Percentiles rank a stretch among this genome's conserved stretches.
phyloP scores from a whole-genome alignment of 805 yeast genomes.

The Sugiyamaella americana region DNA sequence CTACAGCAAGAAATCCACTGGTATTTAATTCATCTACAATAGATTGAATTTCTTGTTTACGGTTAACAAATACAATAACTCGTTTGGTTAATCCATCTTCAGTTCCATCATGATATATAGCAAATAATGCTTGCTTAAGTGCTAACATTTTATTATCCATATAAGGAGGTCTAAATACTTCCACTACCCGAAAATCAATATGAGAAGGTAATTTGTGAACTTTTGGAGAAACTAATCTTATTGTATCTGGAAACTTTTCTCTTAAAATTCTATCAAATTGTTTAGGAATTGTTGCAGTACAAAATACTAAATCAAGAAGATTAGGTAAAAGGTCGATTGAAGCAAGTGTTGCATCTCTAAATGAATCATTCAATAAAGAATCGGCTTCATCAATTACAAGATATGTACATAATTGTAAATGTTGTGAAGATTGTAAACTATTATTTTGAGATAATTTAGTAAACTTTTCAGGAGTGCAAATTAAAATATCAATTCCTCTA shows the following conservation, averaged over 20 bases:
- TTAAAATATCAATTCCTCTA: constrained; percentile 62
- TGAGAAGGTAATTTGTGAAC: constrained; percentile 79
- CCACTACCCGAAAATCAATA: constrained; percentile 66
- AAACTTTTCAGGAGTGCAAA: constrained; percentile 81
- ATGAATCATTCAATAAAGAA: constrained; percentile 77
- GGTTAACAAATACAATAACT: constrained; percentile 78
- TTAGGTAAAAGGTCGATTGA: constrained; percentile 47
- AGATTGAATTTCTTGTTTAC: constrained; percentile 53
- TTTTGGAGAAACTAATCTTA: constrained; percentile 68
- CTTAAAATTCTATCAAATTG: constrained; percentile 60
- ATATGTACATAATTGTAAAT: constrained; percentile 44
- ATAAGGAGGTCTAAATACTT: constrained; percentile 72
- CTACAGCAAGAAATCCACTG: constrained; percentile 54
- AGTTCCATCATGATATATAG: constrained; percentile 76
- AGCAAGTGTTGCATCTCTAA: constrained; percentile 57
- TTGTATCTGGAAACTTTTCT: constrained; percentile 56
- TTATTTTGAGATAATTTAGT: constrained; percentile 30
- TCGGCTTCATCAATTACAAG: constrained; percentile 92
- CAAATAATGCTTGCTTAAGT: constrained; percentile 79
- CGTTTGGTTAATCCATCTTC: constrained; percentile 73
- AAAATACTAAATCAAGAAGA: constrained; percentile 60
- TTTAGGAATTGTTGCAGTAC: constrained; percentile 86
- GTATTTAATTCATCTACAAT: constrained; percentile 50
- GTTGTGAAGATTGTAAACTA: constrained; percentile 20
- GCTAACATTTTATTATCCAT: constrained; percentile 80